Evolutionary conservation across 225 moss, liverwort and hornwort species (phyloP), one percentile per base, ranked within the genome.

Genomic region (Anthoceros angustus): DNA sequence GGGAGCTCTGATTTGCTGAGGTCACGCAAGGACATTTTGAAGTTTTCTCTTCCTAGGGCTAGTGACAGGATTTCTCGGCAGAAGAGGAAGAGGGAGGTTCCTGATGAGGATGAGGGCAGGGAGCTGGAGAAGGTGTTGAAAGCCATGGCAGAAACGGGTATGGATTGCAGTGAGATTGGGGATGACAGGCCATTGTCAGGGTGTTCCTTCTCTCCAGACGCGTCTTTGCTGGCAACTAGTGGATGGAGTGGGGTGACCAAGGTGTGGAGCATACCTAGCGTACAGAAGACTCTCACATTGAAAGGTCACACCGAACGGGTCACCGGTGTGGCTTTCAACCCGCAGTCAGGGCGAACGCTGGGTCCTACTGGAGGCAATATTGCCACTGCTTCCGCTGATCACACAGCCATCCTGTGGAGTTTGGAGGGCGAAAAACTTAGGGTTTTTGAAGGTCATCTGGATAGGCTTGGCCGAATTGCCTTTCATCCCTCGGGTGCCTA

Each of bases 401-500:
- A 78, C 43, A 92, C 83, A 66, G 98, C 98, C 46, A 82, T 89
- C 38, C 66, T 83, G 43, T 98, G 98, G 98, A 98, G 81, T 71
- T 80, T 92, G 6, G 84, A 89, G 2, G 98, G 98, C 25, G 78
- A 72, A 71, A 81, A 80, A 50, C 66, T 98, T 21, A 82, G 80
- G 62, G 78, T 78, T 9, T 98, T 84, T 32, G 86, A 92, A 74
- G 98, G 98, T 39, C 98, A 98, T 70, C 77, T 98, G 48, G 88
- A 87, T 68, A 86, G 98, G 8, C 86, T 98, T 72, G 92, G 92
- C 24, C 85, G 98, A 68, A 80, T 98, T 74, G 86, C 91, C 41
- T 98, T 98, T 49, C 98, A 98, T 75, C 92, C 98, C 66, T 82
- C 89, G 63, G 98, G 98, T 74, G 79, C 82, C 62, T 98, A 91